phyloP scores from a whole-genome alignment of 208 protist genomes.

The Acanthamoeba royreba region DNA sequence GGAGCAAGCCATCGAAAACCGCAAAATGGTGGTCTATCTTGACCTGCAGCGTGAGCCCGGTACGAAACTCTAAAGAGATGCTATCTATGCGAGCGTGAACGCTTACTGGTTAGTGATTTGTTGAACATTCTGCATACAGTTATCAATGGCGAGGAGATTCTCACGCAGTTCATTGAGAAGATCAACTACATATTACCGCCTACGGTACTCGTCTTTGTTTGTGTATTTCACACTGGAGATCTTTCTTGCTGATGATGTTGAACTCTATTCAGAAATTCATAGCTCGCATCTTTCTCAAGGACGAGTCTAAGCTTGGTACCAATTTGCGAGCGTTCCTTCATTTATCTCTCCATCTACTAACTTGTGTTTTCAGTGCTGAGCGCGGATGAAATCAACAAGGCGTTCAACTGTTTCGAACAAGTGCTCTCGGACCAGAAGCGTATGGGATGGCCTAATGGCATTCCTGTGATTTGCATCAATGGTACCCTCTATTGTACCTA shows the following conservation, averaged over 20 bases:
- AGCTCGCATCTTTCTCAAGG: not conserved
- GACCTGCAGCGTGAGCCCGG: conserved; percentile 18
- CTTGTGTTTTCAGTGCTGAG: not conserved
- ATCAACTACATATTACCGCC: conserved; percentile 4
- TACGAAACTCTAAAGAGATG: not conserved
- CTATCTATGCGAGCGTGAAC: too few relatives aligned
- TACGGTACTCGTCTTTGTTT: not conserved
- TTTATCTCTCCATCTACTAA: not conserved
- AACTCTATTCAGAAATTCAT: not conserved
- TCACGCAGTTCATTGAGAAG: not conserved
- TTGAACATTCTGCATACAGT: not conserved
- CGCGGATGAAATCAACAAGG: conserved; percentile 22
- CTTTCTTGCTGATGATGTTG: not conserved
- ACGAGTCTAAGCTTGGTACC: not conserved
- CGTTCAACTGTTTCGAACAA: not conserved
- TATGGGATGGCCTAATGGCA: conserved; percentile 20
- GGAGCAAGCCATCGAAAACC: conserved; percentile 11
- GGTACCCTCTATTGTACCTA: too few relatives aligned
- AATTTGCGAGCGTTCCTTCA: not conserved
- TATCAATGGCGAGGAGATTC: not conserved
- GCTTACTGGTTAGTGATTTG: not conserved
- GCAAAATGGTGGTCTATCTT: conserved; percentile 21
- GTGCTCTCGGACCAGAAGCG: not conserved
- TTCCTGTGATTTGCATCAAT: conserved; percentile 25
- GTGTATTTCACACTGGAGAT: not conserved